Evolutionary conservation across 768 basidiomycete species (phyloP), one percentile per base, ranked within the genome.

Genomic region (Suillus subalutaceus): DNA sequence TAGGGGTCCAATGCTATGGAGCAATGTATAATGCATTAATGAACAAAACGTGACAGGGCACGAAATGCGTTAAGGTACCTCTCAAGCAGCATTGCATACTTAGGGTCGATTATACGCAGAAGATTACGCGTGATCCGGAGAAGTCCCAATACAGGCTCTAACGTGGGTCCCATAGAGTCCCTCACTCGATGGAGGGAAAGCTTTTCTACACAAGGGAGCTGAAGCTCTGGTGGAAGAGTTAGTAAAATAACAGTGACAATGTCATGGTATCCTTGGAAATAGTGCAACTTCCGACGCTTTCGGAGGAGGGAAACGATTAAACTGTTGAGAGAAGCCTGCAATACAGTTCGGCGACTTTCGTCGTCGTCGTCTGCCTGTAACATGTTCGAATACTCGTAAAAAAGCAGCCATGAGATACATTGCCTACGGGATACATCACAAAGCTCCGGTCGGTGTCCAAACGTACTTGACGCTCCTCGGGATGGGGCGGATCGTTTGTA

Each of bases 191-290:
- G 88, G 41, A 95, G 75, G 72, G 91, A 93, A 41, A 95, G 70
- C 70, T 91, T 88, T 79, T 94, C 92, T 8, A 83, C 82, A 58
- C 86, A 88, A 4, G 78, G 75, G 0, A 89, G 74, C 53, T 85
- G 90, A 30, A 87, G 70, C 53, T 88, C 85, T 32, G 75, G 76
- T 3, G 91, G 90, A 6, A 94, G 79, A 0, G 92, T 93, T 40
- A 95, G 82, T 70, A 88, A 89, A 4, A 97, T 67, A 15, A 97
- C 94, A 0, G 93, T 91, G 26, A 94, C 83, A 52, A 98, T 94
- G 72, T 97, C 96, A 73, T 97, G 96, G 77, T 92, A 97, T 55
- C 96, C 96, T 89, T 96, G 75, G 70, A 96, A 97, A 77, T 97
- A 98, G 73, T 85, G 86, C 61, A 97, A 79, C 44, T 82, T 85